Base-by-base conservation (phyloP, 1,284 basidiomycete species). In the Schizophyllum amplum region DNA sequence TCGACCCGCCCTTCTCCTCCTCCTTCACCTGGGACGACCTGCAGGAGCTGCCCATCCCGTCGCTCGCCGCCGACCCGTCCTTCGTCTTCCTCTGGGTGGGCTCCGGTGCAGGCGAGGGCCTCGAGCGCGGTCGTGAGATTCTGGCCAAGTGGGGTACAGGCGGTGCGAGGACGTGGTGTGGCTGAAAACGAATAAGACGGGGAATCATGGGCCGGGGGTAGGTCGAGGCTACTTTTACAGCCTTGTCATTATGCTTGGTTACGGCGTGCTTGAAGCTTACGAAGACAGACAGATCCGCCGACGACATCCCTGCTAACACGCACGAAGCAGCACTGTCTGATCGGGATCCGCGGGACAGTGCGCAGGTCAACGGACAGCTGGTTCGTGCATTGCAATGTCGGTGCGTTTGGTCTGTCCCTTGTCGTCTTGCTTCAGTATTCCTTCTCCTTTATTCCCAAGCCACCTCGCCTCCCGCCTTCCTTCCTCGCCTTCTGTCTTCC, bases 21-120 rank as follows among this genome's bases (percentile, higher is more conserved):
- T 82, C 84, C 0, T 94, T 91, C 72, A 82, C 84, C 1, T 99
- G 92, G 92, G 83, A 86, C 42, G 79, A 89, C 53, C 82, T 95
- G 1, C 86, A 90, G 54, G 82, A 85, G 13, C 74, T 98, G 1
- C 94, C 94, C 0, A 80, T 98, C 51, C 87, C 94, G 0, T 77
- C 83, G 27, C 79, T 98, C 21, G 90, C 92, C 0, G 88, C 93
- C 0, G 95, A 96, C 64, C 94, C 94, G 0, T 88, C 89, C 33
- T 99, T 98, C 64, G 81, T 99, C 13, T 96, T 98, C 68, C 77
- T 99, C 55, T 99, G 97, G 96, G 94, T 98, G 1, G 97, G 96
- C 2, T 87, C 84, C 58, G 94, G 94, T 1, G 87, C 90, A 15
- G 86, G 87, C 1, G 92, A 94, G 53, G 97, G 94, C 0, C 78